Evolutionary conservation across 495 filamentous ascomycete genomes (phyloP).

Genomic region (Penicillium egyptiacum): DNA sequence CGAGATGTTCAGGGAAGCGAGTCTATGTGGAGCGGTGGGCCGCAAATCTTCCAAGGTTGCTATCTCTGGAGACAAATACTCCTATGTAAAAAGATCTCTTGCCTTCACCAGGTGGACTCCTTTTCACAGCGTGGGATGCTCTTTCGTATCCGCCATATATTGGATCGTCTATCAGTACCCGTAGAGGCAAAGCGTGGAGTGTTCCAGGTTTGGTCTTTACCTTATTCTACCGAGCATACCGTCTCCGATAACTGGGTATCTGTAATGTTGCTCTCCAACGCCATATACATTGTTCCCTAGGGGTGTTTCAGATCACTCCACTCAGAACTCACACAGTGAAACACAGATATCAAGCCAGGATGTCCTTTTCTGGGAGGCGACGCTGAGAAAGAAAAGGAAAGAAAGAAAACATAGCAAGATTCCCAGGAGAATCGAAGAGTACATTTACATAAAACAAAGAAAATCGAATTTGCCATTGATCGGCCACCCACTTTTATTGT

Average conservation of each 20-base stretch:
- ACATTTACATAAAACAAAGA: neutral
- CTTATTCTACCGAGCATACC: neutral
- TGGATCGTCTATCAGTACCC: neutral
- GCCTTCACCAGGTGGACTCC: neutral
- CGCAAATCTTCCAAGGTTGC: neutral
- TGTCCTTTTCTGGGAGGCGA: too few species aligned
- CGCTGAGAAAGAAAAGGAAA: neutral
- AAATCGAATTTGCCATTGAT: neutral
- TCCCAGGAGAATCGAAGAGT: neutral
- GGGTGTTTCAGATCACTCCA: too few species aligned
- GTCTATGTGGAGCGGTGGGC: slow-evolving; percentile 4
- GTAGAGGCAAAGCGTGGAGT: neutral
- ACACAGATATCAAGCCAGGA: too few species aligned
- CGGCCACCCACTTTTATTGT: neutral
- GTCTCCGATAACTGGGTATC: too few species aligned
- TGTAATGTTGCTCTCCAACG: too few species aligned
- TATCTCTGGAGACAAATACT: slow-evolving; percentile 9
- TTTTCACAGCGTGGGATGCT: neutral
- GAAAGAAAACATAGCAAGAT: neutral
- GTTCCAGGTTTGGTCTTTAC: neutral
- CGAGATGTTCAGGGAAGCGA: neutral
- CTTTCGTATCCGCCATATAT: too few species aligned
- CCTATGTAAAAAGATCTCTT: slow-evolving; percentile 7
- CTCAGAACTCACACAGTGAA: too few species aligned
- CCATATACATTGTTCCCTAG: too few species aligned